Conservation (phyloP, 73 alveolate genomes). For the Tetrahymena thermophila region DNA sequence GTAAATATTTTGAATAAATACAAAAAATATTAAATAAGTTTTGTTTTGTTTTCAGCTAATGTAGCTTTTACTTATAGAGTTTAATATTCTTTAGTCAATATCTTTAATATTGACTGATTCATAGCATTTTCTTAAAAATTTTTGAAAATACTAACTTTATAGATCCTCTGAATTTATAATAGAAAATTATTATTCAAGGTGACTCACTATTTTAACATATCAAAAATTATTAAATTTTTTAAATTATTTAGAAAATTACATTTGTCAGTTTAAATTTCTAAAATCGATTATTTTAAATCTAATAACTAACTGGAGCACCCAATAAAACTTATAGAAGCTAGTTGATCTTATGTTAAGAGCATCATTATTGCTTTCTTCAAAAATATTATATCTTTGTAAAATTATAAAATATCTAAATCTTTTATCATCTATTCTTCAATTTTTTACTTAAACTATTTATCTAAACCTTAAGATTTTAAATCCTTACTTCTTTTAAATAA, state of each 20-base stretch:
- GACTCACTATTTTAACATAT: not conserved
- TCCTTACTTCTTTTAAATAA: not conserved
- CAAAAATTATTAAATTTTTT: too few relatives aligned
- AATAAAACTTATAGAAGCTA: not conserved
- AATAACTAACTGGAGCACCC: not conserved
- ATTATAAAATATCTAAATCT: not conserved
- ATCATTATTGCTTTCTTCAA: not conserved
- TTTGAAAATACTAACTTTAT: too few relatives aligned
- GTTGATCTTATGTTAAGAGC: not conserved
- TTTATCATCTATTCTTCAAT: not conserved
- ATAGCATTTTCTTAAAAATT: not conserved
- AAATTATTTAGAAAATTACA: not conserved
- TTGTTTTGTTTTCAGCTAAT: not conserved
- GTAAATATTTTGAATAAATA: too few relatives aligned
- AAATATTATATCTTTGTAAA: not conserved
- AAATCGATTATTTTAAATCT: too few relatives aligned
- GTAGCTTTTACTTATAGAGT: not conserved
- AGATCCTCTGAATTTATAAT: not conserved
- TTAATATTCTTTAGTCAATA: not conserved
- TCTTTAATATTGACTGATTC: too few relatives aligned
- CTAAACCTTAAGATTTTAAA: not conserved
- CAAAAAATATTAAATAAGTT: too few relatives aligned
- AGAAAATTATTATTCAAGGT: not conserved
- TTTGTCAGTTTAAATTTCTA: not conserved
- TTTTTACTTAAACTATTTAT: too few relatives aligned